Percentiles rank a stretch among this genome's conserved stretches.
These are phyloP conservation scores for Pichia phayaonensis DNA, from an alignment of 805 yeast species.

Conservation along the genomic window DNA sequence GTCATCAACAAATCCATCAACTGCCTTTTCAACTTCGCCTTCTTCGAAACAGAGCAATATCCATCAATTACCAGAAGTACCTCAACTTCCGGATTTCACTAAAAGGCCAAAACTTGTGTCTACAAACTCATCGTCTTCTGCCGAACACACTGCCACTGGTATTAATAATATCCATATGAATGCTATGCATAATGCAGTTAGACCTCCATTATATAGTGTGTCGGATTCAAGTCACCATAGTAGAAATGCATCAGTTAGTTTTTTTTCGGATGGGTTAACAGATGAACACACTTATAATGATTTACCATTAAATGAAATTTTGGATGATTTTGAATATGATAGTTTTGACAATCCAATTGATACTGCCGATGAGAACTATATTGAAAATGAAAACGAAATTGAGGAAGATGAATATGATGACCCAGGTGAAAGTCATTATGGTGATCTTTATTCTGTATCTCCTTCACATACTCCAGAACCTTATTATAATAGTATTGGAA, in stretches of 20 bases:
- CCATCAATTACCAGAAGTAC: not conserved
- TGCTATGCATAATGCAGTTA: not conserved
- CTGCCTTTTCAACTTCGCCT: not conserved
- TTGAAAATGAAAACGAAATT: conserved; percentile 1
- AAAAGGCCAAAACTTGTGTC: conserved; percentile 5
- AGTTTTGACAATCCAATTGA: conserved; percentile 4
- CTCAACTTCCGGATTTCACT: conserved; percentile 9
- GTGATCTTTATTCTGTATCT: not conserved
- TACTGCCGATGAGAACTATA: conserved; percentile 10
- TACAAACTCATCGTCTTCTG: not conserved
- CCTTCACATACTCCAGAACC: conserved; percentile 7
- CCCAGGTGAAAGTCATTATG: not conserved
- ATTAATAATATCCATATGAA: not conserved
- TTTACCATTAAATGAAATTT: conserved; percentile 13
- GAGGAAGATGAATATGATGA: not conserved
- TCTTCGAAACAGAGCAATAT: not conserved
- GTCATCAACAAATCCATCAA: not conserved
- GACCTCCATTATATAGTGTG: not conserved
- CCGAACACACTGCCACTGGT: not conserved
- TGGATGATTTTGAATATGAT: conserved; percentile 8
- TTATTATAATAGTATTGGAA: conserved; percentile 1
- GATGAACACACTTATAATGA: conserved; percentile 19
- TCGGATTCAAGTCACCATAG: not conserved
- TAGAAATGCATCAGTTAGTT: conserved; percentile 19
- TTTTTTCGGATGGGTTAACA: conserved; percentile 22